Evolutionary conservation across 176 grass and related monocot species (phyloP).

Genomic region (Oryza australiensis): DNA sequence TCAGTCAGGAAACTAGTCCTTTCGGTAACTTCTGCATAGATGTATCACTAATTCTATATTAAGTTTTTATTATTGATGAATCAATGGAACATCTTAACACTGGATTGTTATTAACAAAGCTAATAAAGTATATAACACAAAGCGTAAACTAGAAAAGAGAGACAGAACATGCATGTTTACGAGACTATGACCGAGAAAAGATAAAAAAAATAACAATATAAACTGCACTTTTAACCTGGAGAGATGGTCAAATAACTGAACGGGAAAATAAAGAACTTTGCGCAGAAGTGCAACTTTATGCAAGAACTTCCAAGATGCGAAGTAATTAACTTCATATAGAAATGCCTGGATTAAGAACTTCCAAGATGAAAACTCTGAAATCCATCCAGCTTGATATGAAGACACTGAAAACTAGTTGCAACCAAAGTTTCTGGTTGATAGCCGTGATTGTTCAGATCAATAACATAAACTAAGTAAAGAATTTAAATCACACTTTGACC

Average conservation of each 20-base stretch:
- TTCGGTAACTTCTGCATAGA: neutral
- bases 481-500: neutral
- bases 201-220: neutral
- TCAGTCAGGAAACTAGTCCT: neutral
- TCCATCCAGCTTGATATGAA: neutral
- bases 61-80: neutral
- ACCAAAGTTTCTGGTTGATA: neutral
- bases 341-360: neutral
- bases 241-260: neutral
- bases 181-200: neutral
- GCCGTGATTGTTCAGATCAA: neutral
- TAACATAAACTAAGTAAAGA: neutral
- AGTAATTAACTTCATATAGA: neutral
- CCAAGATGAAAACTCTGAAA: neutral
- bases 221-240: neutral
- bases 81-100: neutral
- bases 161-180: neutral
- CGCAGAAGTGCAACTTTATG: neutral
- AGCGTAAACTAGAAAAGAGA: neutral
- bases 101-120: neutral
- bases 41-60: neutral
- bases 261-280: neutral
- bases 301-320: neutral
- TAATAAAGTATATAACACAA: neutral
- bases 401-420: neutral